Conservation (phyloP, 331 rosid genomes). For the Ulmus americana region DNA sequence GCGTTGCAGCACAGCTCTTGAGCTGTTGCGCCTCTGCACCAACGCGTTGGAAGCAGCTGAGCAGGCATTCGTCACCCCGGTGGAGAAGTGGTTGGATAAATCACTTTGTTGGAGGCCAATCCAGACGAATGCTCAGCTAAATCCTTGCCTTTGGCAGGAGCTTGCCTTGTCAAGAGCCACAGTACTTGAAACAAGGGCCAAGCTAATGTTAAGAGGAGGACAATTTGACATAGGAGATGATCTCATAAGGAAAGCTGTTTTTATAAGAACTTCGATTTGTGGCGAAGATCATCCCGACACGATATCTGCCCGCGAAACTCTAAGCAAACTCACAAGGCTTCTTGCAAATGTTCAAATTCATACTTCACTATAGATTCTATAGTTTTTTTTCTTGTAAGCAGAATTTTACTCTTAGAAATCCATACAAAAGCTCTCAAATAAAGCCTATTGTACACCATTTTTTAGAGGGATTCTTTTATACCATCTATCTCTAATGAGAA, state of each 20-base stretch:
- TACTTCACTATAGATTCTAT: constrained; percentile 53
- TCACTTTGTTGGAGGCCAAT: constrained; percentile 77
- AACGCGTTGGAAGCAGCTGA: constrained; percentile 77
- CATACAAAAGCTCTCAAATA: constrained; percentile 35
- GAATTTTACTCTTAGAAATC: constrained; percentile 27
- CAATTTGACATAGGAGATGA: constrained; percentile 76
- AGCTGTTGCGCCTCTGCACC: constrained; percentile 75
- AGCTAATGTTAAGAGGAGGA: constrained; percentile 82
- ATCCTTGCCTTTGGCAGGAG: constrained; percentile 88
- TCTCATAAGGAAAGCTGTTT: constrained; percentile 71
- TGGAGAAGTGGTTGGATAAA: constrained; percentile 71
- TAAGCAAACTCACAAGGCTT: constrained; percentile 72
- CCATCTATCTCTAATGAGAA: constrained; percentile 22
- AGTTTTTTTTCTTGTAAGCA: constrained; percentile 30
- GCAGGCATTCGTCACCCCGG: constrained; percentile 68
- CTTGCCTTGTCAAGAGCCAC: constrained; percentile 74
- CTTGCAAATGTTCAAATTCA: constrained; percentile 56
- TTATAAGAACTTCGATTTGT: constrained; percentile 70
- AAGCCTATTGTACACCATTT: constrained; percentile 36
- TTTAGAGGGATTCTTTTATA: constrained; percentile 20
- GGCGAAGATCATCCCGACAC: constrained; percentile 88
- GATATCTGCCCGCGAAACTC: constrained; percentile 65
- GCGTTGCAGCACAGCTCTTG: constrained; percentile 64
- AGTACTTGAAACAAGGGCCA: constrained; percentile 75
- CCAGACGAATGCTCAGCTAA: constrained; percentile 73